phyloP scores from a whole-genome alignment of 2,329 filamentous ascomycete species.

The Cercospora sp. region DNA sequence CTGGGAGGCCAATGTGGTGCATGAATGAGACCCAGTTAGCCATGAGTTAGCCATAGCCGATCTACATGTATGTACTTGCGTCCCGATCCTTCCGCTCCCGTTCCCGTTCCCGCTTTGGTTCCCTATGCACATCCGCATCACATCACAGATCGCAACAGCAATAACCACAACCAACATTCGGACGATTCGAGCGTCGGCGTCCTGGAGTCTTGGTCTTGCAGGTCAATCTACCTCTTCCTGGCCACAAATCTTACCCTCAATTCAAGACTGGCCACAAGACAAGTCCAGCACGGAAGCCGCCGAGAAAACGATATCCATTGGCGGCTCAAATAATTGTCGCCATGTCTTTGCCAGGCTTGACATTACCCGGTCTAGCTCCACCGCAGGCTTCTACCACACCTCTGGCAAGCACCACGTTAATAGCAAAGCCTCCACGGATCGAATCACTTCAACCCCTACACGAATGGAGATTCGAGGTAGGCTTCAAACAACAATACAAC shows the following conservation, averaged over 20 bases:
- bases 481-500: slow-evolving; percentile 37
- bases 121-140: background rate
- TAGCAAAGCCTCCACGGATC: slow-evolving; percentile 34
- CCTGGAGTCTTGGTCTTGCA: background rate
- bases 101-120: no score
- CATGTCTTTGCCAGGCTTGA: slow-evolving; percentile 49
- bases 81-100: background rate
- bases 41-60: no score
- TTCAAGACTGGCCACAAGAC: background rate
- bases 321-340: background rate
- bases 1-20: no score
- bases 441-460: slow-evolving; percentile 48
- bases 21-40: no score
- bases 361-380: slow-evolving; percentile 42
- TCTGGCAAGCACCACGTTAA: slow-evolving; percentile 20
- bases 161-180: background rate
- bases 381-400: slow-evolving; percentile 31
- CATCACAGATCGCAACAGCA: background rate
- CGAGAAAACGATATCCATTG: background rate
- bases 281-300: background rate
- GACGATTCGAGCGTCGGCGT: background rate
- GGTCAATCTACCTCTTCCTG: background rate
- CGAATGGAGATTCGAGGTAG: slow-evolving; percentile 47
- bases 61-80: no score
- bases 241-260: background rate